Conservation (phyloP, 495 filamentous ascomycete species). For the Haplographium delicatum region DNA sequence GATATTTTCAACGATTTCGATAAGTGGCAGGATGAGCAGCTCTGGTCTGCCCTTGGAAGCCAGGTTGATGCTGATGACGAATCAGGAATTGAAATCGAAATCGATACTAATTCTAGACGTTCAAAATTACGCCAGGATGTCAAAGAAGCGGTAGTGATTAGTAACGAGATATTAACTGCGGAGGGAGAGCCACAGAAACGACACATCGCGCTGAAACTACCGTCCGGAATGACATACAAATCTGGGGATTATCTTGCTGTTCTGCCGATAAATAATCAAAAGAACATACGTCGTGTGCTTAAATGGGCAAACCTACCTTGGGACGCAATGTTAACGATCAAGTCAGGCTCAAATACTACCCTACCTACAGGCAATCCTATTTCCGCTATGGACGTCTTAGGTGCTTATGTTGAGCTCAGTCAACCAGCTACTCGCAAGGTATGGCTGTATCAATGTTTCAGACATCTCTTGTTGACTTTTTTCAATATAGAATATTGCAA, state of each 20-base stretch:
- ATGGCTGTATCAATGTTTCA: conserved; percentile 19
- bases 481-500: conserved; percentile 38
- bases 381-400: conserved; percentile 32
- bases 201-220: conserved; percentile 61
- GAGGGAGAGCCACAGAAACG: conserved; percentile 53
- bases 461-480: not conserved
- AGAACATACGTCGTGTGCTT: conserved; percentile 50
- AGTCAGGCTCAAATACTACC: conserved; percentile 39
- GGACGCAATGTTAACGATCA: conserved; percentile 51
- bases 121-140: conserved; percentile 63
- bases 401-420: conserved; percentile 62
- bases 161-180: conserved; percentile 48
- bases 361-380: conserved; percentile 56
- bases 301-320: conserved; percentile 52
- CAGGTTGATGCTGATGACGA: conserved; percentile 21
- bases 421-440: conserved; percentile 54
- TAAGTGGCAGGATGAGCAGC: conserved; percentile 56
- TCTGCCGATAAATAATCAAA: conserved; percentile 60
- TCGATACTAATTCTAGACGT: conserved; percentile 51
- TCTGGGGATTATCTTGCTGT: conserved; percentile 75
- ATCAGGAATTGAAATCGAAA: conserved; percentile 45
- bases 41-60: conserved; percentile 58
- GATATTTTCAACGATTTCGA: conserved; percentile 71
- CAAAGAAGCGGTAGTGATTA: conserved; percentile 53
- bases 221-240: conserved; percentile 58